Conservation (phyloP, 208 protist genomes). For the Endotrypanum monterogeii region DNA sequence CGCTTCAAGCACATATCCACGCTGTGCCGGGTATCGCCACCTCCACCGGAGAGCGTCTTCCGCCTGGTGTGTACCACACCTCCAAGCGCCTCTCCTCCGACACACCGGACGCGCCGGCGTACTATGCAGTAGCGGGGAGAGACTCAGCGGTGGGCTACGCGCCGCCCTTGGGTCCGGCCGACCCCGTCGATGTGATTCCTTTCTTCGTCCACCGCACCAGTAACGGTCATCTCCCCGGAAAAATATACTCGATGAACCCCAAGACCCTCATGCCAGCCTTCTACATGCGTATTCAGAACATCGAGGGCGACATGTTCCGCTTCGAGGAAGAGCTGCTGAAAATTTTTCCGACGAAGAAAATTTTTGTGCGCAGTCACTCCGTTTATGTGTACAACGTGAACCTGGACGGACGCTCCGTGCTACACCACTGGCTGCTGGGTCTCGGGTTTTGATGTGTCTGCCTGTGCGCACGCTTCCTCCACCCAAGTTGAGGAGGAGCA, state of each 20-base stretch:
- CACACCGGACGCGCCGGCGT: constrained; percentile 6
- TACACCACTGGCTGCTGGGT: constrained; percentile 88
- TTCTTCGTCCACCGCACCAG: constrained; percentile 86
- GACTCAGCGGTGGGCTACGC: constrained; percentile 71
- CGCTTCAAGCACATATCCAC: constrained; percentile 47
- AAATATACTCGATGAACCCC: constrained; percentile 69
- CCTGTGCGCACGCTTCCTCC: background rate
- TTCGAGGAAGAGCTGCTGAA: constrained; percentile 92
- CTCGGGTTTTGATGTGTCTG: constrained; percentile 60
- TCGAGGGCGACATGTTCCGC: constrained; percentile 82
- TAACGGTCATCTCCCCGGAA: constrained; percentile 77
- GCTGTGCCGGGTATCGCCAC: constrained; percentile 5
- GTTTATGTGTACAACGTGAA: constrained; percentile 86
- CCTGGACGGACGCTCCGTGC: constrained; percentile 64
- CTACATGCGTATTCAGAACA: constrained; percentile 57
- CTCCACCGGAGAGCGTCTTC: constrained; percentile 9
- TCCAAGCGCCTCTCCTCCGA: background rate
- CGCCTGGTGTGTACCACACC: constrained; percentile 27
- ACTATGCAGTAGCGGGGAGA: constrained; percentile 54
- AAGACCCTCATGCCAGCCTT: constrained; percentile 81
- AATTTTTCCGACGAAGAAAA: constrained; percentile 91
- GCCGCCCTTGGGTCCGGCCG: constrained; percentile 75
- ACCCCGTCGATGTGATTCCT: constrained; percentile 72
- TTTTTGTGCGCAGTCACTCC: constrained; percentile 70
- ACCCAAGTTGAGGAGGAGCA: background rate